Base-by-base conservation (phyloP, 495 filamentous ascomycete species). In the Penicillium bovifimosum region DNA sequence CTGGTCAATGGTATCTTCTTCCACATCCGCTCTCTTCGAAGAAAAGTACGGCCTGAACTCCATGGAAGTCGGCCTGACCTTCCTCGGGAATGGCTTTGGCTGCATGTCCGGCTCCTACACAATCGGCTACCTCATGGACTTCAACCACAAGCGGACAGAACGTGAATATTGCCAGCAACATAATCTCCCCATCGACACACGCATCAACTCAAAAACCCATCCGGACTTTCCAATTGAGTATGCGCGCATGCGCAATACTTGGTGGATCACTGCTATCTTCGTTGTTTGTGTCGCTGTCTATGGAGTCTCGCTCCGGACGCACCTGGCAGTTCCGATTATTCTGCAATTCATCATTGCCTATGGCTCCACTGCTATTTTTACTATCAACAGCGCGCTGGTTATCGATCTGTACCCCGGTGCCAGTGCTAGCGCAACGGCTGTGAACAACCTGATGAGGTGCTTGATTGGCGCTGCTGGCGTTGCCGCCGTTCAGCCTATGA, bases 361-460 rank as follows among this genome's bases (percentile, higher is more conserved):
- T 52, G 64, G 65, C 24, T 59, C 71, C 11, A 74, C 69, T 3
- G 66, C 64, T 10, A 67, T 74, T 46, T 81, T 81, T 56, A 83
- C 78, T 44, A 76, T 82, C 55, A 76, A 82, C 55, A 77, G 72
- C 50, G 76, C 80, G 0, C 63, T 90, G 54, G 64, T 89, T 17
- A 79, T 88, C 10, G 86, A 91, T 53, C 70, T 88, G 6, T 84
- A 84, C 51, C 80, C 80, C 0, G 73, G 74, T 1, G 75, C 67
- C 2, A 82, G 84, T 3, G 81, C 80, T 0, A 83, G 85, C 9
- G 85, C 84, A 0, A 84, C 85, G 0, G 86, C 87, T 0, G 81
- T 84, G 7, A 87, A 86, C 59, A 90, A 91, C 58, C 62, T 91
- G 35, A 80, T 82, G 24, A 65, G 86, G 17, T 90, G 85, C 58